Evolutionary conservation across 441 rosid genomes (phyloP), one percentile per base, ranked within the genome.

Genomic region (Pelargonium australe): DNA sequence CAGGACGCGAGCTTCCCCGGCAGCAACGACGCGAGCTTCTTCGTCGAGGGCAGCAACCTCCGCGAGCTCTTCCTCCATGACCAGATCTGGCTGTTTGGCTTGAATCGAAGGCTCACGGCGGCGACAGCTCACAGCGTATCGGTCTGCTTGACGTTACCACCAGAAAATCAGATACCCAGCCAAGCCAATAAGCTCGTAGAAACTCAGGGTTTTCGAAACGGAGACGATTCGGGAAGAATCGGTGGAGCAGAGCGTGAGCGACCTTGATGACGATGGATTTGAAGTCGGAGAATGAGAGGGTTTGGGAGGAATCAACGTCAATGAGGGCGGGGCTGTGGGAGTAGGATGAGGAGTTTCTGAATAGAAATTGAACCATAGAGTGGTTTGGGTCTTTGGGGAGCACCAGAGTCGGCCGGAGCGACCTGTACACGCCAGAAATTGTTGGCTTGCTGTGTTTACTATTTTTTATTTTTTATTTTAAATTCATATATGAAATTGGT

Each of bases 401-500:
- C 51, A 74, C 19, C 12, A 86, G 70, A 0, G 78, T 72, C 0
- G 95, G 96, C 64, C 95, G 85, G 17, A 86, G 79, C 7, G 97
- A 88, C 73, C 93, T 76, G 87, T 78, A 91, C 5, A 93, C 82
- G 0, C 92, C 89, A n/a, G n/a, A n/a, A n/a, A n/a, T n/a, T n/a
- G n/a, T n/a, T n/a, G n/a, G n/a, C n/a, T n/a, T n/a, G n/a, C n/a
- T n/a, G n/a, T n/a, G n/a, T n/a, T n/a, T n/a, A n/a, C n/a, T n/a
- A n/a, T n/a, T n/a, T n/a, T n/a, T n/a, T n/a, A n/a, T n/a, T n/a
- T n/a, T n/a, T n/a, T n/a, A n/a, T n/a, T n/a, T n/a, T n/a, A n/a
- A n/a, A n/a, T n/a, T n/a, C n/a, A n/a, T n/a, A n/a, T n/a, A n/a
- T n/a, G n/a, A n/a, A n/a, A n/a, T n/a, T n/a, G n/a, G n/a, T n/a